phyloP scores from a whole-genome alignment of 495 filamentous ascomycete genomes.

The Lophiotrema nucula region DNA sequence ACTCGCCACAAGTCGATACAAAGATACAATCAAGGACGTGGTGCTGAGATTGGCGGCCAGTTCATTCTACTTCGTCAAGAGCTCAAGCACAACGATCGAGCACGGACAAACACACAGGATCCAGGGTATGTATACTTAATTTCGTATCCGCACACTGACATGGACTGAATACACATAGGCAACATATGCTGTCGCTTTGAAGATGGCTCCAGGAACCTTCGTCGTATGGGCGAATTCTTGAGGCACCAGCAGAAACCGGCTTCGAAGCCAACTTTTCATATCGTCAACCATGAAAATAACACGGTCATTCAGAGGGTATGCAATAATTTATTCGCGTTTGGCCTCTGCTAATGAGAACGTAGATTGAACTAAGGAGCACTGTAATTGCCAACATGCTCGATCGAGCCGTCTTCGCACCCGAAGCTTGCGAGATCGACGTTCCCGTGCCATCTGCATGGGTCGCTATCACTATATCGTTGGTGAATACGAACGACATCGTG shows the following conservation, averaged over 20 bases:
- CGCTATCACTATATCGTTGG: background rate
- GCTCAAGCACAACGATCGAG: background rate
- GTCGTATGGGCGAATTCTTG: background rate
- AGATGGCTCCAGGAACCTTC: background rate
- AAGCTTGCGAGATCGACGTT: background rate
- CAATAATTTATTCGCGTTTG: background rate
- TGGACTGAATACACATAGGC: background rate
- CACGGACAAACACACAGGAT: background rate
- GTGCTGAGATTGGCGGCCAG: background rate
- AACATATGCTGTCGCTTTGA: conserved; percentile 6
- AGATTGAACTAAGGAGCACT: background rate
- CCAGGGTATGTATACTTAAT: no score
- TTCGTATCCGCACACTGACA: background rate
- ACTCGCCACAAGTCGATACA: background rate
- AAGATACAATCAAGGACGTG: background rate
- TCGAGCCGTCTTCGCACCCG: background rate
- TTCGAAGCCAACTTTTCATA: conserved; percentile 2
- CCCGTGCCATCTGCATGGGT: no score
- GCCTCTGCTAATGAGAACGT: background rate
- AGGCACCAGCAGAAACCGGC: background rate
- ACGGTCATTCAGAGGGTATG: background rate
- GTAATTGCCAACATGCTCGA: background rate
- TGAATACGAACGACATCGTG: background rate
- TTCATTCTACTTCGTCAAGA: conserved; percentile 8
- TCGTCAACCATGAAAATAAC: background rate